Conservation (phyloP, 805 yeast genomes). For the Debaryomyces tyrocola region DNA sequence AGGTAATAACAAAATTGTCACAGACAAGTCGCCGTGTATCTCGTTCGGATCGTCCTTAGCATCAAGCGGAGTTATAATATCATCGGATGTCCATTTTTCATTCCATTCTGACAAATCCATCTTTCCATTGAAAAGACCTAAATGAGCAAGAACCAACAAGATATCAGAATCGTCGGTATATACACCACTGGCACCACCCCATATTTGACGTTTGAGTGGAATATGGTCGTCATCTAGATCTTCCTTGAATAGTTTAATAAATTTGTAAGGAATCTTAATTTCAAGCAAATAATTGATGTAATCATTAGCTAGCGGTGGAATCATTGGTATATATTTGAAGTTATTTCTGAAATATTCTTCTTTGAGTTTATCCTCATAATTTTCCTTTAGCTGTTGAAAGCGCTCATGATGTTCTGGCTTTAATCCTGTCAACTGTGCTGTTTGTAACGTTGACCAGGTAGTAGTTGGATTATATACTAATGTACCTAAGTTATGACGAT, state of each 20-base stretch:
- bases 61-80: slow-evolving; percentile 23
- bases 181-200: slow-evolving; percentile 82
- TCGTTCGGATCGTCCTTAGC: slow-evolving; percentile 16
- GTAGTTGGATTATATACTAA: slow-evolving; percentile 59
- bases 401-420: slow-evolving; percentile 29
- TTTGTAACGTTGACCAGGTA: slow-evolving; percentile 43
- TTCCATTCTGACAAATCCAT: slow-evolving; percentile 35
- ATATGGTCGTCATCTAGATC: slow-evolving; percentile 42
- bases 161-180: slow-evolving; percentile 94
- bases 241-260: slow-evolving; percentile 36
- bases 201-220: slow-evolving; percentile 46
- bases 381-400: slow-evolving; percentile 26
- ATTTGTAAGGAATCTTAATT: slow-evolving; percentile 53
- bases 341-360: slow-evolving; percentile 20
- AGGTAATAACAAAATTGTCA: slow-evolving; percentile 66
- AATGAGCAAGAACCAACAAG: slow-evolving; percentile 69
- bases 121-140: slow-evolving; percentile 56
- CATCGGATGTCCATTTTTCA: slow-evolving; percentile 24
- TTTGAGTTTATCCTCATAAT: slow-evolving; percentile 23
- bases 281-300: slow-evolving; percentile 48
- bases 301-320: slow-evolving; percentile 38
- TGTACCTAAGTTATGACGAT: slow-evolving; percentile 48
- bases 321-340: slow-evolving; percentile 32
- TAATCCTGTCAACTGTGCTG: slow-evolving; percentile 29
- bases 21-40: slow-evolving; percentile 51